A percentile compares a stretch with the other conserved stretches of the same genome.
phyloP scores from a whole-genome alignment of 257 asterid genomes.

The Forsythia viridissima region DNA sequence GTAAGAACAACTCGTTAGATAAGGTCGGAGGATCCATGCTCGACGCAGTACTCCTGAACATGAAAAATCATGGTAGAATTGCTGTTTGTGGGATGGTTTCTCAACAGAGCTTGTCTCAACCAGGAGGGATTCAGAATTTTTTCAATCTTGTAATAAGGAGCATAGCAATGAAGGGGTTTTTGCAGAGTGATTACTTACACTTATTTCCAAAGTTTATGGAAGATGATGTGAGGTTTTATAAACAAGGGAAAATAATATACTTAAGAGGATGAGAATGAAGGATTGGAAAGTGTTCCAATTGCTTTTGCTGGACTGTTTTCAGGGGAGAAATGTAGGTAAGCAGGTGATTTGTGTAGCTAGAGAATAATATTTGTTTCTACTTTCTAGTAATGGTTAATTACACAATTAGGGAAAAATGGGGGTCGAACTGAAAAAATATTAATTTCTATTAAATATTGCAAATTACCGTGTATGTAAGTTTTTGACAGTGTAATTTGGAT shows the following conservation, averaged over 20 bases:
- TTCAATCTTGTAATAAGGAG: conserved; percentile 46
- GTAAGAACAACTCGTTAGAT: conserved; percentile 15
- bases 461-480: too few species aligned
- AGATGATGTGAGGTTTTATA: conserved; percentile 43
- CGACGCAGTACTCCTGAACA: conserved; percentile 57
- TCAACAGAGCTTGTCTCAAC: conserved; percentile 33
- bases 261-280: conserved; percentile 53
- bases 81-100: conserved; percentile 73
- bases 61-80: conserved; percentile 56
- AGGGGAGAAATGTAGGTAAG: conserved; percentile 63
- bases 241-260: conserved; percentile 59
- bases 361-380: conserved; percentile 5
- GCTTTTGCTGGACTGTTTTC: conserved; percentile 63
- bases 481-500: too few species aligned
- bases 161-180: conserved; percentile 54
- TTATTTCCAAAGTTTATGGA: conserved; percentile 49
- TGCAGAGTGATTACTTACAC: conserved; percentile 55
- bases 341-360: conserved; percentile 52
- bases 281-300: conserved; percentile 59
- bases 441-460: too few species aligned
- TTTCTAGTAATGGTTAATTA: too few species aligned
- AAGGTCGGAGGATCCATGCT: conserved; percentile 68
- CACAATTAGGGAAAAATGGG: too few species aligned
- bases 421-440: too few species aligned
- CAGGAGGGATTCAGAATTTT: conserved; percentile 45